Evolutionary conservation across 768 basidiomycete species (phyloP).

Genomic region (Suillus paluster): DNA sequence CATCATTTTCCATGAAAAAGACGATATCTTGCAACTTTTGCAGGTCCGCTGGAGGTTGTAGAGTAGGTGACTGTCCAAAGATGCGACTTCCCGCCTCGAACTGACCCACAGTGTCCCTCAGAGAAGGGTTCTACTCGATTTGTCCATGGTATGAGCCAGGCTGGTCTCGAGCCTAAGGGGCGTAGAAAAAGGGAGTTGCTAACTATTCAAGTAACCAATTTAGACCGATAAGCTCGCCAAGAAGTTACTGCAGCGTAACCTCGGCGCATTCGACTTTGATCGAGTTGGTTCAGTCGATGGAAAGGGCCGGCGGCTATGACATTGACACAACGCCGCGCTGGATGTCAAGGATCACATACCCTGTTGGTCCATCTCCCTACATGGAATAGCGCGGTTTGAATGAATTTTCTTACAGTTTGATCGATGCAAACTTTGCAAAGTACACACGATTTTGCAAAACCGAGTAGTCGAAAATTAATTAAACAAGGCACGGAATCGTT

Average conservation of each 20-base stretch:
- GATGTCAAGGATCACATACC: neutral
- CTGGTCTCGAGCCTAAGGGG: no score
- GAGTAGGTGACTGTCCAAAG: no score
- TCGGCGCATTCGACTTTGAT: neutral
- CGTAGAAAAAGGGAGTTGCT: no score
- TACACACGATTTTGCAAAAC: neutral
- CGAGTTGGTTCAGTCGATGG: neutral
- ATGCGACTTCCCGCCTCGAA: no score
- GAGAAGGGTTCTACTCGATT: no score
- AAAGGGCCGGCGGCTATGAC: constrained; percentile 1
- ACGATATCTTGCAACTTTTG: no score
- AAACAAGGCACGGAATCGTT: neutral
- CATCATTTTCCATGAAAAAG: no score
- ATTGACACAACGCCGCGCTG: neutral
- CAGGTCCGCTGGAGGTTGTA: no score
- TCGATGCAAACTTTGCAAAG: no score
- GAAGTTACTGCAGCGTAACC: constrained; percentile 3
- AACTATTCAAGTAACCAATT: neutral
- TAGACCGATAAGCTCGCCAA: neutral
- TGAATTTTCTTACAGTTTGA: constrained; percentile 4
- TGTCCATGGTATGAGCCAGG: no score
- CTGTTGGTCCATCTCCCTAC: constrained; percentile 6
- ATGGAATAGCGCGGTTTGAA: constrained; percentile 16
- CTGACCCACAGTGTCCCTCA: no score
- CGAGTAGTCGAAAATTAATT: neutral